These are phyloP conservation scores for Dendrobium catenatum DNA, from an alignment of 106 monocot species.

Conservation along the genomic window DNA sequence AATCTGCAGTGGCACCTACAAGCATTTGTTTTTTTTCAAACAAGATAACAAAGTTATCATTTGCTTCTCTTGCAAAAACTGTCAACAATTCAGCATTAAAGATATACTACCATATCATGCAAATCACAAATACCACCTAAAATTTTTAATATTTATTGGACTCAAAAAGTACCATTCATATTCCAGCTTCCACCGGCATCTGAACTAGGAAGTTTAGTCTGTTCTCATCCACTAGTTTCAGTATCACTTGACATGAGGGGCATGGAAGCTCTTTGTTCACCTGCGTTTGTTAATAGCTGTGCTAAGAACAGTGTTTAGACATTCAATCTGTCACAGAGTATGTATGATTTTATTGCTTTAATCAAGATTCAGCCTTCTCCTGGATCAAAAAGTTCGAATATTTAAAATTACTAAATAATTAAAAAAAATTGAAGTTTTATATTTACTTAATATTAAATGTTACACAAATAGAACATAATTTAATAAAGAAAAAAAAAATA, in stretches of 20 bases:
- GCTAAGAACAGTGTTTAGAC: not conserved
- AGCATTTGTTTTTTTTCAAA: too few species aligned
- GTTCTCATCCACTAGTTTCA: conserved; percentile 5
- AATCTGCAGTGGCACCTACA: too few species aligned
- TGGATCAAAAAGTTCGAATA: not conserved
- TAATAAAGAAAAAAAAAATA: too few species aligned
- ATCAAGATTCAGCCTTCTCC: not conserved
- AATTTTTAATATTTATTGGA: not conserved
- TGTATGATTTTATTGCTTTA: not conserved
- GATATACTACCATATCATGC: not conserved
- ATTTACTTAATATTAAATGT: too few species aligned
- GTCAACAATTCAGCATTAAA: not conserved
- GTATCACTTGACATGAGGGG: not conserved
- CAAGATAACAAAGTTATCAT: not conserved
- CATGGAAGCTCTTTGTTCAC: conserved; percentile 1
- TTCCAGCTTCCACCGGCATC: not conserved
- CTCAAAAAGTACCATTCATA: not conserved
- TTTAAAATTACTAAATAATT: too few species aligned
- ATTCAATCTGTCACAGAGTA: not conserved
- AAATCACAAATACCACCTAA: not conserved
- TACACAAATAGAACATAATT: too few species aligned
- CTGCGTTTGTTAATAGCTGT: not conserved
- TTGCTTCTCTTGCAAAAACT: not conserved
- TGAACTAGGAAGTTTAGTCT: not conserved
- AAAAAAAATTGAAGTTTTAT: too few species aligned